These are phyloP conservation scores for Trichothecium roseum DNA, from an alignment of 2,329 filamentous ascomycete species.

Conservation along the genomic window DNA sequence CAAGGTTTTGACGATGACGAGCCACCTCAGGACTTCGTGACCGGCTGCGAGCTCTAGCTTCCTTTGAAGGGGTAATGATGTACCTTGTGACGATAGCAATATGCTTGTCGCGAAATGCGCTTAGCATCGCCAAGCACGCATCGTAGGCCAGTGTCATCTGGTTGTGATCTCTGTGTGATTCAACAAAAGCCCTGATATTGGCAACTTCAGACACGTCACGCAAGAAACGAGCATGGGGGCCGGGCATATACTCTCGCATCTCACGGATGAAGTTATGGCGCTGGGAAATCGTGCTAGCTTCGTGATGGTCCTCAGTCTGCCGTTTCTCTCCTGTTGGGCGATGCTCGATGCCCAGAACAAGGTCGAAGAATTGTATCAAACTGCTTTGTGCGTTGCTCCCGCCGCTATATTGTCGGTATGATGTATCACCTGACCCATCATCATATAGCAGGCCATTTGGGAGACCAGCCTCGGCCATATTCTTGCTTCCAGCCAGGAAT, in stretches of 20 bases:
- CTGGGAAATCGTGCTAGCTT: constrained; percentile 7
- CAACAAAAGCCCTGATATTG: constrained; percentile 81
- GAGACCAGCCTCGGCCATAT: constrained; percentile 90
- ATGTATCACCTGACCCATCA: constrained; percentile 55
- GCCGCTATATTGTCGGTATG: constrained; percentile 78
- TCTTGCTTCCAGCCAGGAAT: constrained; percentile 91
- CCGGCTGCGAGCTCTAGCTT: constrained; percentile 54
- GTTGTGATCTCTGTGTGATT: constrained; percentile 27
- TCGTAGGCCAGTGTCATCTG: constrained; percentile 76
- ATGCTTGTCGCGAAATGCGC: constrained; percentile 76
- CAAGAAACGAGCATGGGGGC: constrained; percentile 80
- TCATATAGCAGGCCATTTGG: constrained; percentile 84
- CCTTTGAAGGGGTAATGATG: constrained; percentile 80
- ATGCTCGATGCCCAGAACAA: constrained; percentile 82
- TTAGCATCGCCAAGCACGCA: constrained; percentile 66
- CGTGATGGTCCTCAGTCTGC: constrained; percentile 12
- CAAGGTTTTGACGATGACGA: constrained; percentile 48
- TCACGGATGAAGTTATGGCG: constrained; percentile 85
- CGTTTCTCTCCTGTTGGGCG: constrained; percentile 72
- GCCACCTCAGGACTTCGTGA: constrained; percentile 46
- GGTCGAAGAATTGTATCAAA: constrained; percentile 93
- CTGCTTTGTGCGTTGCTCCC: constrained; percentile 97
- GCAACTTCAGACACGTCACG: constrained; percentile 67
- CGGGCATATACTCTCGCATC: constrained; percentile 97
- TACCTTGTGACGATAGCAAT: constrained; percentile 95